These are phyloP conservation scores for Tulasnella sp. DNA, from an alignment of 768 basidiomycete species.

Conservation along the genomic window DNA sequence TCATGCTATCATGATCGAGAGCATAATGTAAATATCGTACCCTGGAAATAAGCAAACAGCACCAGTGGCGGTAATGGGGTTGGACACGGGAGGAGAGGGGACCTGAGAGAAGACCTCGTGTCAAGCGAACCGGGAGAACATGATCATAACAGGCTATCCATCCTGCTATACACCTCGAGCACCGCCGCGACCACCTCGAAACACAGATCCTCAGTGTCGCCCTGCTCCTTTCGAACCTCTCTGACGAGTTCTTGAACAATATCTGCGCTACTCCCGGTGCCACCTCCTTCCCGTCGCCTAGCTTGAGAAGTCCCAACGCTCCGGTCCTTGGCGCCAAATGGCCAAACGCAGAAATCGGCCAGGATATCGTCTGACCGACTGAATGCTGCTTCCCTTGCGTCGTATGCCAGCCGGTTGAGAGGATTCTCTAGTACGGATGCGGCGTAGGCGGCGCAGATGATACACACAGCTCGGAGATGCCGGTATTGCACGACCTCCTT, in stretches of 20 bases:
- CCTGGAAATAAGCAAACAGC: too few species aligned
- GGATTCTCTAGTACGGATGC: conserved; percentile 95
- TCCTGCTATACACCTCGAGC: conserved; percentile 81
- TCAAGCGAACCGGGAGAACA: neutral
- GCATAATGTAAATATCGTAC: too few species aligned
- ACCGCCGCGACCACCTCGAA: conserved; percentile 91
- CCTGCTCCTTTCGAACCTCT: conserved; percentile 64
- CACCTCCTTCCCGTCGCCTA: conserved; percentile 30
- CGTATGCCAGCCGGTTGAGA: conserved; percentile 77
- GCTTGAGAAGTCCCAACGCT: conserved; percentile 20
- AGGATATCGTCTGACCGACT: conserved; percentile 89
- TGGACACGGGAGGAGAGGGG: too few species aligned
- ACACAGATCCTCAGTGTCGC: conserved; percentile 57
- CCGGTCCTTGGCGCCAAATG: conserved; percentile 44
- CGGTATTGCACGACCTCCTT: conserved; percentile 74
- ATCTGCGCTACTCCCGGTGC: conserved; percentile 40
- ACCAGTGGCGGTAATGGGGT: too few species aligned
- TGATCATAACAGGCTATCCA: conserved; percentile 40
- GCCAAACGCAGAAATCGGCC: conserved; percentile 85
- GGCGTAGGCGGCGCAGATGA: conserved; percentile 87
- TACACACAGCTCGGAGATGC: conserved; percentile 65
- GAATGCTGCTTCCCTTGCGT: conserved; percentile 89
- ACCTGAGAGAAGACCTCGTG: too few species aligned
- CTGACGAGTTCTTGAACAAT: conserved; percentile 61
- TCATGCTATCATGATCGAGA: too few species aligned